Evolutionary conservation across 202 grass and related monocot species (phyloP), one percentile per base, ranked within the genome.

Genomic region (Setaria viridis): DNA sequence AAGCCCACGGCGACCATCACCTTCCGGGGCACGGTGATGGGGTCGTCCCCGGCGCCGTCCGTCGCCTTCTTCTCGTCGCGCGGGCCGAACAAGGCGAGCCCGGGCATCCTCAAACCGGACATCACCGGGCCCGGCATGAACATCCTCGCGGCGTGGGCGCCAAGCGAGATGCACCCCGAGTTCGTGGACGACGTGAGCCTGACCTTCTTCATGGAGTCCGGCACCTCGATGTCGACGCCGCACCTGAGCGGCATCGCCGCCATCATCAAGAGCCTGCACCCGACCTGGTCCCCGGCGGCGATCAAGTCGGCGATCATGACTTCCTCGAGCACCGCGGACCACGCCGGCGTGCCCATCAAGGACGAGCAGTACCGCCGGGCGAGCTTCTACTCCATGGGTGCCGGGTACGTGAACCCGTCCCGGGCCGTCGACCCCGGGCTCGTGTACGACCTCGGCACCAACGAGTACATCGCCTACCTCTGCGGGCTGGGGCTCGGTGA

Each of bases 271-370:
- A 93, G 89, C 67, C 48, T 89, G 6, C 95, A 91, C 74, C 92
- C 95, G 4, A 67, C 30, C 29, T 94, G 95, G 95, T 97, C 95
- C 8, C 95, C 95, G 0, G 91, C 95, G 7, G 89, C 87, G 29
- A 90, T 97, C 80, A 91, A 92, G 87, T 97, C 95, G 3, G 95
- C 95, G 70, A 93, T 98, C 62, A 91, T 95, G 91, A 98, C 92
- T 12, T 83, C 89, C 0, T 93, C 95, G 3, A 84, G 72, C 55
- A n/a, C 33, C n/a, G 82, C 35, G 1, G 92, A 84, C 55, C 82
- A 50, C 46, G 58, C 80, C 11, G 88, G 90, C 20, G 55, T 89
- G 76, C 79, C 88, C 20, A 91, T 98, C 62, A 86, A 88, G 88
- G 89, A 95, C 62, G 85, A 95, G 72, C 85, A 91, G 82, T 88